These are phyloP conservation scores for Podospora australis DNA, from an alignment of 495 filamentous ascomycete genomes.

Conservation along the genomic window DNA sequence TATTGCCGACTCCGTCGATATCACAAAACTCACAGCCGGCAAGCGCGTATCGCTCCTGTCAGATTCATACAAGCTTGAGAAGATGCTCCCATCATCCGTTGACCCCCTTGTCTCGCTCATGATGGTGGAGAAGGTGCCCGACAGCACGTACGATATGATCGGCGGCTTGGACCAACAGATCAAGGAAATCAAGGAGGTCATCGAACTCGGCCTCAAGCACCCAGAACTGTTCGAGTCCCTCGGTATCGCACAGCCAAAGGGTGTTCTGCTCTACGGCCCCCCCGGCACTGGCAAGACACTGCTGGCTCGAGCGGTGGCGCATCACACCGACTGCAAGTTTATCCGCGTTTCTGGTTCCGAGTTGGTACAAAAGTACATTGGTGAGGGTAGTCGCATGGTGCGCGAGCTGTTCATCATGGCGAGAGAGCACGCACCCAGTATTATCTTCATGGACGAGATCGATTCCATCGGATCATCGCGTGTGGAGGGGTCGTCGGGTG, in stretches of 20 bases:
- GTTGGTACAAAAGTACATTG: slow-evolving; percentile 98
- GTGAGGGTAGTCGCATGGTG: slow-evolving; percentile 97
- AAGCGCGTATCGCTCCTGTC: slow-evolving; percentile 96
- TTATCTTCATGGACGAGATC: slow-evolving; percentile 99
- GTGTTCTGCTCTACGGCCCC: slow-evolving; percentile 93
- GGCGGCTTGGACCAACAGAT: slow-evolving; percentile 98
- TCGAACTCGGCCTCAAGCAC: slow-evolving; percentile 96
- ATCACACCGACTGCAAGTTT: slow-evolving; percentile 98
- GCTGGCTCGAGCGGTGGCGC: slow-evolving; percentile 88
- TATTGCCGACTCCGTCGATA: slow-evolving; percentile 88
- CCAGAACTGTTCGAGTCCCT: slow-evolving; percentile 98
- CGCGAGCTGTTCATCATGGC: slow-evolving; percentile 99
- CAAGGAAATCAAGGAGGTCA: slow-evolving; percentile 99
- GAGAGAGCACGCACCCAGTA: slow-evolving; percentile 95
- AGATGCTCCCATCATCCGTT: slow-evolving; percentile 94
- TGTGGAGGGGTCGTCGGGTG: slow-evolving; percentile 89
- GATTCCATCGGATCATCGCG: slow-evolving; percentile 96
- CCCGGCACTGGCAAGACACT: slow-evolving; percentile 97
- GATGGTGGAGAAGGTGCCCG: slow-evolving; percentile 99
- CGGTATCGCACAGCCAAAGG: slow-evolving; percentile 96
- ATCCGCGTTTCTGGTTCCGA: slow-evolving; percentile 95
- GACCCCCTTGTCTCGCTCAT: slow-evolving; percentile 99
- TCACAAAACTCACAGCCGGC: slow-evolving; percentile 89
- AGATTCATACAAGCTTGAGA: slow-evolving; percentile 95
- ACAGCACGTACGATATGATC: slow-evolving; percentile 99